Conservation (phyloP, 2,329 filamentous ascomycete species). For the Neofusicoccum parvum region DNA sequence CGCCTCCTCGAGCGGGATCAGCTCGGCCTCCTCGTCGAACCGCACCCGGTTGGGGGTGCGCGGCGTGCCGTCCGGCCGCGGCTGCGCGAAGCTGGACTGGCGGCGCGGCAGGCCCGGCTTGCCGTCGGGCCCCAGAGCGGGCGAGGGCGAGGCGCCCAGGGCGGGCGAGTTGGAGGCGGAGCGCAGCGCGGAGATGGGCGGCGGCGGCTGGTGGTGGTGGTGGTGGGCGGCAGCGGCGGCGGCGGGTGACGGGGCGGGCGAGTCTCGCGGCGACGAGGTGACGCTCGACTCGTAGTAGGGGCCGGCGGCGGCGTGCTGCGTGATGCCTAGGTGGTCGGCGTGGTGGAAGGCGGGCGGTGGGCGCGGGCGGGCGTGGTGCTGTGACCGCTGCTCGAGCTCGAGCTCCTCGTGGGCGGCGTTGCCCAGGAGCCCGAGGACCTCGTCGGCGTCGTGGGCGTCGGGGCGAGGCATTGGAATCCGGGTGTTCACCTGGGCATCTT, state of each 20-base stretch:
- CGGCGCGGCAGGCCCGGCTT: slow-evolving; percentile 31
- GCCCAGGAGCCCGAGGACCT: slow-evolving; percentile 20
- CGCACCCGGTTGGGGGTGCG: slow-evolving; percentile 73
- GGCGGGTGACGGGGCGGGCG: slow-evolving; percentile 9
- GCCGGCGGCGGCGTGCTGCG: background rate
- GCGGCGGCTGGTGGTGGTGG: background rate
- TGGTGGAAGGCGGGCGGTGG: background rate
- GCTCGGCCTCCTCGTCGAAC: slow-evolving; percentile 57
- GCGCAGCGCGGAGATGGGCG: slow-evolving; percentile 5
- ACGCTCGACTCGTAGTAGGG: background rate
- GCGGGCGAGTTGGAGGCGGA: slow-evolving; percentile 4
- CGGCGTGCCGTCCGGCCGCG: slow-evolving; percentile 54
- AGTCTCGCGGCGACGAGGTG: background rate
- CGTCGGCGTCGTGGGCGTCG: slow-evolving; percentile 21
- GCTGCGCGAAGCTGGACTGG: slow-evolving; percentile 51
- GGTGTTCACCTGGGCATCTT: slow-evolving; percentile 14
- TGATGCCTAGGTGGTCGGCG: slow-evolving; percentile 2
- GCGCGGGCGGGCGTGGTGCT: slow-evolving; percentile 1
- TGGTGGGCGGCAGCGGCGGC: background rate
- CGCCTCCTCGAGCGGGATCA: slow-evolving; percentile 25
- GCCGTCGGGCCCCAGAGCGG: slow-evolving; percentile 7
- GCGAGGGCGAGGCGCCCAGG: slow-evolving; percentile 27
- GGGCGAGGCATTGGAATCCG: slow-evolving; percentile 17
- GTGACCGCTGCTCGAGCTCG: slow-evolving; percentile 1
- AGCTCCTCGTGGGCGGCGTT: slow-evolving; percentile 17